Percentiles rank a stretch among this genome's conserved stretches.
Evolutionary conservation across 1,139 yeast species (phyloP).

Genomic region (Suhomyces terraborum): DNA sequence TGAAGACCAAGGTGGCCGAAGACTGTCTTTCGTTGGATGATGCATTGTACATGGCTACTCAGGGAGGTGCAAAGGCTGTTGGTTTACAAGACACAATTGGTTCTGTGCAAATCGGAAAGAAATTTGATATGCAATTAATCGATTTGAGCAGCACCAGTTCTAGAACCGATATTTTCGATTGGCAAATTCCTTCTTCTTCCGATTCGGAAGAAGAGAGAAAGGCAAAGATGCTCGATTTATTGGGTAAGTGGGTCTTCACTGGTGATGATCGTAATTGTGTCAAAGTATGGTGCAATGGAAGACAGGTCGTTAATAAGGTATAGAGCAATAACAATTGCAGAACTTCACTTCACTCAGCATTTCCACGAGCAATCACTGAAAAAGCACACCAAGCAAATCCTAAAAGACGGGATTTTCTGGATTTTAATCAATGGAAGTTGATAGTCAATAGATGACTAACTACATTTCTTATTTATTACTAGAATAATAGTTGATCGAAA

Average conservation of each 20-base stretch:
- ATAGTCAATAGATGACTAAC: too few relatives aligned
- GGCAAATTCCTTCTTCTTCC: constrained; percentile 48
- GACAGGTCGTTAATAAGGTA: constrained; percentile 50
- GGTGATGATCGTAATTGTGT: constrained; percentile 91
- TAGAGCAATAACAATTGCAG: neutral
- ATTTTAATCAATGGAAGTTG: too few relatives aligned
- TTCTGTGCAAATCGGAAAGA: constrained; percentile 70
- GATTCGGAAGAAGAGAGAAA: constrained; percentile 16
- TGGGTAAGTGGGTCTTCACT: constrained; percentile 90
- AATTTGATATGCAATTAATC: constrained; percentile 81
- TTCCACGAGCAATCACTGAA: too few relatives aligned
- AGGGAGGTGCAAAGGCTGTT: constrained; percentile 87
- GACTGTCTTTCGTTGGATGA: constrained; percentile 65
- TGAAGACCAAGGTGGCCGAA: constrained; percentile 48
- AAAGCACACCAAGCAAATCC: too few relatives aligned
- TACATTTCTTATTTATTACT: too few relatives aligned
- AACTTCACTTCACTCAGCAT: too few relatives aligned
- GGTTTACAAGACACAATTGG: constrained; percentile 64
- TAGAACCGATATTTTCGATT: constrained; percentile 71
- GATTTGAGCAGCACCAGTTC: constrained; percentile 56
- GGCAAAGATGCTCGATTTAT: constrained; percentile 49
- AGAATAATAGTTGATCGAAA: too few relatives aligned
- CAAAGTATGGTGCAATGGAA: constrained; percentile 84
- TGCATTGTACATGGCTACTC: constrained; percentile 77
- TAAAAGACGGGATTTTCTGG: too few relatives aligned